Evolutionary conservation across 2,329 filamentous ascomycete genomes (phyloP).

Genomic region (Moelleriella libera): DNA sequence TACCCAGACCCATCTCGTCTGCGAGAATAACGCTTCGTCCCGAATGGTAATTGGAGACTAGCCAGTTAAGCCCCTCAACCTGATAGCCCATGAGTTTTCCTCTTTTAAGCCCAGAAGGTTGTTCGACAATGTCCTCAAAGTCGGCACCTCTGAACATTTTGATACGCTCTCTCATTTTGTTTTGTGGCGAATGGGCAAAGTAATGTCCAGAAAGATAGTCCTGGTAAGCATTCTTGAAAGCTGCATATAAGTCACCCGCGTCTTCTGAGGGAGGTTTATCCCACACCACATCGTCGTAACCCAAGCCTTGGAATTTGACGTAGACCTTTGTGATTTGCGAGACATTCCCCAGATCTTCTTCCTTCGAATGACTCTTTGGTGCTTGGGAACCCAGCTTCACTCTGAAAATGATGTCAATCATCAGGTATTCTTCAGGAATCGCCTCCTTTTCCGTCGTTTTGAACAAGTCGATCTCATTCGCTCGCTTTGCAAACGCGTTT

Average conservation of each 20-base stretch:
- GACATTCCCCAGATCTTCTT: constrained; percentile 58
- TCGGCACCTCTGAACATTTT: constrained; percentile 48
- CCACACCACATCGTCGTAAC: constrained; percentile 87
- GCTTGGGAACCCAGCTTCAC: constrained; percentile 41
- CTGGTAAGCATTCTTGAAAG: constrained; percentile 71
- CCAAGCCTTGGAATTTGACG: constrained; percentile 85
- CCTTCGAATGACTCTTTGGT: constrained; percentile 41
- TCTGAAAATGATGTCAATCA: constrained; percentile 78
- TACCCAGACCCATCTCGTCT: constrained; percentile 96
- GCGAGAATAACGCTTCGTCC: constrained; percentile 80
- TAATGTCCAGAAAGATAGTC: constrained; percentile 75
- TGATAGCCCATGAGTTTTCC: constrained; percentile 91
- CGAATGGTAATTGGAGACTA: constrained; percentile 77
- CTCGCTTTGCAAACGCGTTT: constrained; percentile 60
- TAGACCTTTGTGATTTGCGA: constrained; percentile 58
- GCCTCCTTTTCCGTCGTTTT: constrained; percentile 64
- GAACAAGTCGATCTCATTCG: constrained; percentile 39
- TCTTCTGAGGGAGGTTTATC: constrained; percentile 61
- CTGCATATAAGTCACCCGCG: constrained; percentile 52
- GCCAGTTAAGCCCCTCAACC: constrained; percentile 85
- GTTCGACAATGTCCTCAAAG: constrained; percentile 56
- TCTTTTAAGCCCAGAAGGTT: constrained; percentile 60
- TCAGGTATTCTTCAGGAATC: constrained; percentile 73
- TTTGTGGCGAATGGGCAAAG: constrained; percentile 40
- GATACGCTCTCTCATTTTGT: constrained; percentile 52